phyloP scores from a whole-genome alignment of 1,284 basidiomycete species.

The Dichomitus squalens region DNA sequence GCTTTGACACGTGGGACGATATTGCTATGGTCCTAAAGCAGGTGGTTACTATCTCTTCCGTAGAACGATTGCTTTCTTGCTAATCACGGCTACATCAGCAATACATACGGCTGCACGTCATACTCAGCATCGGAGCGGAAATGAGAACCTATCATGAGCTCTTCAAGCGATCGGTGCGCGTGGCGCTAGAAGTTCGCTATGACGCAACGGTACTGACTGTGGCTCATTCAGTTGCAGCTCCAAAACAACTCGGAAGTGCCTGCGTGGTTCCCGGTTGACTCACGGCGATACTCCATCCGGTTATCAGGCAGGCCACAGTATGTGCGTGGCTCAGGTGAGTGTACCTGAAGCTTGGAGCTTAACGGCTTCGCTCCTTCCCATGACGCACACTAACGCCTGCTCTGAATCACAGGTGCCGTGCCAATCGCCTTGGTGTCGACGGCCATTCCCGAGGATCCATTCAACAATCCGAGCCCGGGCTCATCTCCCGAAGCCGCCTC shows the following conservation, averaged over 20 bases:
- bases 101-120: slow-evolving; percentile 60
- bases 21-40: slow-evolving; percentile 44
- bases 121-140: slow-evolving; percentile 47
- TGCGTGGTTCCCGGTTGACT: slow-evolving; percentile 42
- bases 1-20: slow-evolving; percentile 28
- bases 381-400: slow-evolving; percentile 6
- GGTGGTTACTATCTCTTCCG: slow-evolving; percentile 34
- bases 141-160: slow-evolving; percentile 48
- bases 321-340: slow-evolving; percentile 21
- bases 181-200: slow-evolving; percentile 3
- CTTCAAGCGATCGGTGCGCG: slow-evolving; percentile 56
- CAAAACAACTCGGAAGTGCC: slow-evolving; percentile 33
- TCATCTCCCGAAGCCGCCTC: slow-evolving; percentile 16
- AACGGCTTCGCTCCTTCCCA: not conserved
- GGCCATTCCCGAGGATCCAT: slow-evolving; percentile 13
- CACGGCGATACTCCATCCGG: slow-evolving; percentile 37
- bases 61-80: not conserved
- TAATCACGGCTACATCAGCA: slow-evolving; percentile 39
- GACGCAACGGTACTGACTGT: slow-evolving; percentile 10
- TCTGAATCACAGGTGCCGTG: slow-evolving; percentile 10
- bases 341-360: not conserved
- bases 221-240: slow-evolving; percentile 26
- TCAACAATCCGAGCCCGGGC: slow-evolving; percentile 19
- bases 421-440: slow-evolving; percentile 16
- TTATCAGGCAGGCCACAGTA: slow-evolving; percentile 34